Evolutionary conservation across 164 flowering plant species (phyloP), one percentile per base, ranked within the genome.

Genomic region (Umbilicus rupestris): DNA sequence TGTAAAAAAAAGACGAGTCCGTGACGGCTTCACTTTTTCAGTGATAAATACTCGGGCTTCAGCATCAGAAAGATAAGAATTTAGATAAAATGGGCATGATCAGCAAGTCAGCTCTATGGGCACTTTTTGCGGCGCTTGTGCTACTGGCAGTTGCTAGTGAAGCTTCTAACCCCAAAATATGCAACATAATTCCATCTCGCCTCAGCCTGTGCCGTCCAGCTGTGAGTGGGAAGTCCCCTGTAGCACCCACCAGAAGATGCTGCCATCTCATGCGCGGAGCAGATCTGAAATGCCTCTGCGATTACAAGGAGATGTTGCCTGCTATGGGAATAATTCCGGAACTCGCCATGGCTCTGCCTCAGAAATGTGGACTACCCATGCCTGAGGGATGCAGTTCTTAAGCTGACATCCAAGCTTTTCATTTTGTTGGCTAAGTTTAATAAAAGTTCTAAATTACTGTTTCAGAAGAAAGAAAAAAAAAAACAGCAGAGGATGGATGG

Each of bases 131-230:
- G 39, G 41, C 14, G 47, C 50, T 67, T 26, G 33, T 63, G 66
- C 30, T 72, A 69, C 44, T 68, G 31, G 28, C 73, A 24, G 39
- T 73, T 24, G 73, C 68, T 11, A 29, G 60, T 12, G 72, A 70
- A 39, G 80, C 60, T 24, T 39, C 59, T 20, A 75, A 76, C 6
- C 44, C 70, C 9, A 49, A 66, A 69, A 59, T 86, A 35, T 86
- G 91, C 66, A 70, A 72, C 67, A 77, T 86, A 68, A 82, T 78
- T 42, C 33, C 83, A 0, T 62, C 69, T 33, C 67, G 82, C 66
- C 72, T 84, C 35, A 75, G 67, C 2, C 44, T 57, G 12, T 87
- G 92, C 71, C 74, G 77, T 1, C 81, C 89, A 11, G 83, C 92
- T 3, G 75, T 84, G 64, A 73, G 68, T 3, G 83, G 82, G 3